Evolutionary conservation across 345 rosid species (phyloP).

Genomic region (Lenwebbia sp.): DNA sequence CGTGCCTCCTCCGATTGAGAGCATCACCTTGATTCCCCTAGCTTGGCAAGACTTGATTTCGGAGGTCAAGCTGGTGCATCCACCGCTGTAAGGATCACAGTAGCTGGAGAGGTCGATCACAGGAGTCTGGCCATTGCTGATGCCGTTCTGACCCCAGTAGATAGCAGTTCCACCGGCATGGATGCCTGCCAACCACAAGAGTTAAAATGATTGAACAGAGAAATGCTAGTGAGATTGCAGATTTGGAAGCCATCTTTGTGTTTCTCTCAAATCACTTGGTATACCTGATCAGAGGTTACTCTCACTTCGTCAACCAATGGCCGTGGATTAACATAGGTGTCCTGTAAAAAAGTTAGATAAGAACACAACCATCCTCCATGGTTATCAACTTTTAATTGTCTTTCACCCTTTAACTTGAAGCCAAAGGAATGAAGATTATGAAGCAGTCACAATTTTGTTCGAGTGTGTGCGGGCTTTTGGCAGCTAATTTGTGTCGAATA

Average conservation of each 20-base stretch:
- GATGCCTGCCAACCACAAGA: background rate
- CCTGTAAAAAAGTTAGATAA: background rate
- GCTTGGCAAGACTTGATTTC: slow-evolving; percentile 11
- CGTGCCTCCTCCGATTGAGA: slow-evolving; percentile 1
- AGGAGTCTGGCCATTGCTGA: slow-evolving; percentile 15
- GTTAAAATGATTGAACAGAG: background rate
- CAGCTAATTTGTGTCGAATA: background rate
- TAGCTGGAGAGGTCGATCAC: slow-evolving; percentile 11
- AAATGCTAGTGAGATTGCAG: background rate
- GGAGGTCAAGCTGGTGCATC: slow-evolving; percentile 4
- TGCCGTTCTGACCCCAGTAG: slow-evolving; percentile 18
- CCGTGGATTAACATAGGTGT: background rate
- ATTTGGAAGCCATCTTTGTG: background rate
- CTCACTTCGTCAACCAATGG: background rate
- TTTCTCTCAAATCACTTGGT: background rate
- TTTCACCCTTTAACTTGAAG: background rate
- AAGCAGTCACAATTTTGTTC: background rate
- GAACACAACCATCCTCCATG: background rate
- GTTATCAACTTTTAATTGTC: background rate
- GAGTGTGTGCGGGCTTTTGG: background rate
- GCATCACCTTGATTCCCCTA: background rate
- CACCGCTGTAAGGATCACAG: background rate
- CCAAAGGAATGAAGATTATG: background rate
- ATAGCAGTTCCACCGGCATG: slow-evolving; percentile 10
- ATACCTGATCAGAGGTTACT: background rate